Evolutionary conservation across 2,329 filamentous ascomycete species (phyloP), one percentile per base, ranked within the genome.

Genomic region (Fusarium sterilihyphosum): DNA sequence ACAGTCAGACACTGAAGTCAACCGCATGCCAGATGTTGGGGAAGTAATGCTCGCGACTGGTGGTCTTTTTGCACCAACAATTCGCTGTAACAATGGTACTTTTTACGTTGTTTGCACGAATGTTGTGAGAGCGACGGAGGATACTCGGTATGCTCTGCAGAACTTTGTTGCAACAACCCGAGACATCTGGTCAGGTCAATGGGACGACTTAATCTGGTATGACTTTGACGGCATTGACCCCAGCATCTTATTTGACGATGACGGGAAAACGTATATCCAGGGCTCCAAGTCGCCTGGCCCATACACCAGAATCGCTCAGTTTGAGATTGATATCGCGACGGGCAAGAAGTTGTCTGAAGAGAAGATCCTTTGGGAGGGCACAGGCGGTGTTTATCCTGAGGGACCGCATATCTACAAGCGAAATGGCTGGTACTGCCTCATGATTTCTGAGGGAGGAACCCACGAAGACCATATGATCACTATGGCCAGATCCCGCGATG

Each of bases 71-170:
- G 66, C 66, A 1, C 66, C 66, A 10, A 69, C 66, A 0, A 69
- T 69, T 26, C 65, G 66, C 4, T 64, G 64, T 3, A 50, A n/a
- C 5, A 31, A 64, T 11, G 49, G 66, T 0, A 64, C 37, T 6
- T 69, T 69, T 18, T 69, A 69, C n/a, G 57, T 69, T 9, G 57
- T 69, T 2, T 69, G 66, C 10, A 69, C 66, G 1, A 69, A 69
- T 9, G 65, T 69, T 8, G 37, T 62, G 3, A 44, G 60, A 24
- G 60, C 41, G n/a, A 52, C 57, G 8, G 57, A 59, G 10, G 33
- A 59, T 52, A 59, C 57, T 5, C 57, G 57, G 0, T 52, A 59
- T 20, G 33, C 57, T 11, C 17, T 59, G 20, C 44, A 64, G 16
- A 69, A 69, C 20, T 69, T 69, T 8, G 50, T 69, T 17, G 44